Percentiles rank a stretch among this genome's conserved stretches.
Conservation (phyloP, 805 yeast species). For the Ogataea populi-albae region DNA sequence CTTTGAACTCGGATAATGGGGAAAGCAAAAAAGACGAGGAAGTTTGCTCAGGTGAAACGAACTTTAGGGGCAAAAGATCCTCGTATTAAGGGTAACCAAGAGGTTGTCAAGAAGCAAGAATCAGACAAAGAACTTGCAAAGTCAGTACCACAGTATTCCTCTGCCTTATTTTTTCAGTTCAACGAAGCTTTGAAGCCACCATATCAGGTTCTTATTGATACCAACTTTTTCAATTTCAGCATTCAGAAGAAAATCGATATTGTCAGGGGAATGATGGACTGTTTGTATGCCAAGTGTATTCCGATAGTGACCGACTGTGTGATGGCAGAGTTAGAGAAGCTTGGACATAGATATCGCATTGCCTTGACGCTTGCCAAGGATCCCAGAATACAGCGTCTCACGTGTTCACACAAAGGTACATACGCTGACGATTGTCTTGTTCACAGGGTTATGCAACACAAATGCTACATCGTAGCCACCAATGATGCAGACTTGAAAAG, state of each 20-base stretch:
- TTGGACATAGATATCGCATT: conserved; percentile 92
- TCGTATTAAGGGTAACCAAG: conserved; percentile 47
- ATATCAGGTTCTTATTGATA: conserved; percentile 91
- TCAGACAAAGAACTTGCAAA: conserved; percentile 76
- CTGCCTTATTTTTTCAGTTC: conserved; percentile 91
- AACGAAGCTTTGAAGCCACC: conserved; percentile 97
- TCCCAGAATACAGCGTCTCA: conserved; percentile 82
- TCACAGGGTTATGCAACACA: conserved; percentile 89
- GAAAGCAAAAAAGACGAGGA: conserved; percentile 93
- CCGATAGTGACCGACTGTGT: conserved; percentile 97
- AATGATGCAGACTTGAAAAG: conserved; percentile 96
- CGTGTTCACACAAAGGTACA: conserved; percentile 91
- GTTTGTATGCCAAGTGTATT: conserved; percentile 89
- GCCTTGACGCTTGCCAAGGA: conserved; percentile 92
- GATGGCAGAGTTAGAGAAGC: conserved; percentile 93
- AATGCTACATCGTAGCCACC: conserved; percentile 95
- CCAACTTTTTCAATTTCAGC: conserved; percentile 94
- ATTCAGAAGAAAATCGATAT: conserved; percentile 94
- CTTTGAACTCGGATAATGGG: conserved; percentile 70
- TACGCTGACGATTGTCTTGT: conserved; percentile 98
- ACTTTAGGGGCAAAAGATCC: conserved; percentile 72
- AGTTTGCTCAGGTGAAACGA: conserved; percentile 90
- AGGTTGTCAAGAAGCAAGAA: conserved; percentile 37
- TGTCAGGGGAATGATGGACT: conserved; percentile 96
- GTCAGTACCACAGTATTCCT: conserved; percentile 88